phyloP scores from a whole-genome alignment of 1,139 yeast genomes.

The Pichia terricola region DNA sequence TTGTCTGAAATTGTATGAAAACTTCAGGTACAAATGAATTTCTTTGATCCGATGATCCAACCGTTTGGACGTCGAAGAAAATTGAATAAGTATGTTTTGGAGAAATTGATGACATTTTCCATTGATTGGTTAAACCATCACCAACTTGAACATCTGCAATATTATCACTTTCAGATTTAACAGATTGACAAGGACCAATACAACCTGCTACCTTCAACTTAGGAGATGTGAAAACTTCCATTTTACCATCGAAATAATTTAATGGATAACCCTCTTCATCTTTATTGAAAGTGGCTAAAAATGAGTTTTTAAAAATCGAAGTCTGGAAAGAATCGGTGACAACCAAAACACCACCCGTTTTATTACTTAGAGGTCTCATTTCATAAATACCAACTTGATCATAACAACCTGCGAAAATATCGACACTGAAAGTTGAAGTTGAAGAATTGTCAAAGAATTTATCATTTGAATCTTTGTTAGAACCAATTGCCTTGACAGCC shows the following conservation, averaged over 20 bases:
- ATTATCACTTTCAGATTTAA: constrained; percentile 47
- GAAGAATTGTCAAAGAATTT: constrained; percentile 31
- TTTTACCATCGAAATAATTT: constrained; percentile 80
- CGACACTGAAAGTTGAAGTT: constrained; percentile 78
- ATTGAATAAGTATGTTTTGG: constrained; percentile 83
- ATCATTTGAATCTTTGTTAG: constrained; percentile 26
- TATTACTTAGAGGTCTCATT: constrained; percentile 82
- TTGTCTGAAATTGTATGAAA: constrained; percentile 63
- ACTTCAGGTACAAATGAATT: constrained; percentile 38
- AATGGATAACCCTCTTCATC: constrained; percentile 77
- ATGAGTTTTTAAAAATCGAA: constrained; percentile 90
- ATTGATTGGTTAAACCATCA: constrained; percentile 80
- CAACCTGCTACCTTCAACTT: constrained; percentile 88
- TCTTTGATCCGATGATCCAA: constrained; percentile 27
- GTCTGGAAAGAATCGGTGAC: constrained; percentile 95
- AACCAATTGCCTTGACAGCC: constrained; percentile 55
- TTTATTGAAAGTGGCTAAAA: constrained; percentile 75
- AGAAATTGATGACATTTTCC: constrained; percentile 74
- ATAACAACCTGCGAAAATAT: constrained; percentile 93
- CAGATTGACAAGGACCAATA: constrained; percentile 86
- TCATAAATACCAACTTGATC: constrained; percentile 97
- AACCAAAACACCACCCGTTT: constrained; percentile 89
- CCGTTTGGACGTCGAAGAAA: constrained; percentile 74
- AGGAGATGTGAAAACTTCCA: constrained; percentile 81
- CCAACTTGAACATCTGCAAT: constrained; percentile 93